phyloP scores from a whole-genome alignment of 202 grass and related monocot species.

The Panicum hallii region DNA sequence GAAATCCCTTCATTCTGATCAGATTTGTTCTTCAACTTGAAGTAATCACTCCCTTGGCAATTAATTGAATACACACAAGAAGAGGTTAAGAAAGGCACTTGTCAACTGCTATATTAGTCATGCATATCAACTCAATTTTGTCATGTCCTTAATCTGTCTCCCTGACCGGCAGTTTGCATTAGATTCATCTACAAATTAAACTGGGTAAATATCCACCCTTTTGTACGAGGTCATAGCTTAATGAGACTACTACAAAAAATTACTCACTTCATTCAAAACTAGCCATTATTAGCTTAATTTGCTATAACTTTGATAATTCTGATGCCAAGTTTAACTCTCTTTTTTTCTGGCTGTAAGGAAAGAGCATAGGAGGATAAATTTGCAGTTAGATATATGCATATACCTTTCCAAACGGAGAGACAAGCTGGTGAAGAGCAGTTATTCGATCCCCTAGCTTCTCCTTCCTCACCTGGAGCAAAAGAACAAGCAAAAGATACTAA shows the following conservation, averaged over 20 bases:
- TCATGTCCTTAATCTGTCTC: background rate
- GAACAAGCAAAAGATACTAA: slow-evolving; percentile 59
- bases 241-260: background rate
- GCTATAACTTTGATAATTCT: background rate
- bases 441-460: slow-evolving; percentile 99
- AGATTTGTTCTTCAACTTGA: background rate
- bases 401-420: slow-evolving; percentile 99
- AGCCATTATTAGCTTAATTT: background rate
- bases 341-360: background rate
- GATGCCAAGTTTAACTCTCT: background rate
- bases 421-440: slow-evolving; percentile 96
- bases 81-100: background rate
- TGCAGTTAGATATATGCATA: slow-evolving; percentile 6
- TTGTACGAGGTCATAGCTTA: background rate
- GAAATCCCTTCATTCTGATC: background rate
- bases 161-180: background rate
- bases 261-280: background rate
- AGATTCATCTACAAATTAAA: background rate
- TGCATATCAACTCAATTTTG: slow-evolving; percentile 8
- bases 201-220: background rate
- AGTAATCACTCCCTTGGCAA: slow-evolving; percentile 6
- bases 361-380: background rate
- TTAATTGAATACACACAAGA: background rate
- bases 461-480: slow-evolving; percentile 89
- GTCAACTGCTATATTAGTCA: background rate